Evolutionary conservation across 805 yeast genomes (phyloP), one percentile per base, ranked within the genome.

Genomic region (Peterozyma toletana): DNA sequence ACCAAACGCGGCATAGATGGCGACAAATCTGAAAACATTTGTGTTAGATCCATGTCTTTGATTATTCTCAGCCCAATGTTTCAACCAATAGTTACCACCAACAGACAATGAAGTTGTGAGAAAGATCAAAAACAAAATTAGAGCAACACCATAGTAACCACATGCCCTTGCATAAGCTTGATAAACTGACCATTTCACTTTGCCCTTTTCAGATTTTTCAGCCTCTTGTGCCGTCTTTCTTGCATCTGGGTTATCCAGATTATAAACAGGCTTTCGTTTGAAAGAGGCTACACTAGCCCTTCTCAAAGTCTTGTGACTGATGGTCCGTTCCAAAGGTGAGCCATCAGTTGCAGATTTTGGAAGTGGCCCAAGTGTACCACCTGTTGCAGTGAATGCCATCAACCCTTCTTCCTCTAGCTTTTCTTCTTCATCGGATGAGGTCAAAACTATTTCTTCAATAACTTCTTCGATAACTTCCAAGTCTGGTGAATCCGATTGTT

Each of bases 1-100:
- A 11, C 87, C 86, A 44, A 83, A 62, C 11, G 66, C 42, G 9
- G 80, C 78, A 57, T 81, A 83, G 18, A 80, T 53, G 2, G 68
- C 66, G 46, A 81, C 74, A 57, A 68, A 82, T 47, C 54, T 60
- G 44, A 62, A 55, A 7, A 75, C 73, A 37, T 71, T 51, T 4
- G 57, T 54, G 48, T 78, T 80, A 2, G 54, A 33, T 1, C 76
- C 76, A 37, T 56, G 50, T 21, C 65, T 67, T 30, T 63, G 63
- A 50, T 75, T 75, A 31, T 55, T 50, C 51, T 81, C 86, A 11
- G 98, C 86, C 99, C 99, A 93, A 62, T 87, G 87, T 62, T 93
- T 93, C 55, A 93, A 76, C 99, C 99, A 93, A 43, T 91, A 77
- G 58, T 83, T 89, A 33, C 89, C 80, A 38, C 67, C 66, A 41